phyloP scores from a whole-genome alignment of 2,329 filamentous ascomycete genomes.

The Claviceps spartinae region DNA sequence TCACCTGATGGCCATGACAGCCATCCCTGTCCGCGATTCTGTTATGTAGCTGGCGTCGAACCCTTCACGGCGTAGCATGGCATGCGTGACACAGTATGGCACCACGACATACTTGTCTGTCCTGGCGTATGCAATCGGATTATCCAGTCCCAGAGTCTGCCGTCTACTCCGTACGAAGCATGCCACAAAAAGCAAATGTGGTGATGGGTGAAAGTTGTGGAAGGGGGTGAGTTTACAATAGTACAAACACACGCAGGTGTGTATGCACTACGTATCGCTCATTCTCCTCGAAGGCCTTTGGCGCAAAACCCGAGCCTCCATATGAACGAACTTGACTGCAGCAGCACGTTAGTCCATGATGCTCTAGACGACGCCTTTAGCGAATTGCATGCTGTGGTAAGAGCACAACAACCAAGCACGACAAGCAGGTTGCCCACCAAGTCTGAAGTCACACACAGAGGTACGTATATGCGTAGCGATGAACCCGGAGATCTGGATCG shows the following conservation, averaged over 20 bases:
- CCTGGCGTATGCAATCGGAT: background rate
- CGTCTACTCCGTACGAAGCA: background rate
- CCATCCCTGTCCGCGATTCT: background rate
- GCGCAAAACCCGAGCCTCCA: background rate
- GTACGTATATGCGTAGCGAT: background rate
- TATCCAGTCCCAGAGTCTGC: background rate
- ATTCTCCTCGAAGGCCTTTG: background rate
- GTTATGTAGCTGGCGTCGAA: background rate
- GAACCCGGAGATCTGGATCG: conserved; percentile 6
- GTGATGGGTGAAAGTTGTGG: background rate
- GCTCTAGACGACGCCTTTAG: background rate
- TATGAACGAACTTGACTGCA: background rate
- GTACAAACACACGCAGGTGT: no score
- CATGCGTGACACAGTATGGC: background rate
- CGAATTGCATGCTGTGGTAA: background rate
- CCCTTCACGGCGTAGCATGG: background rate
- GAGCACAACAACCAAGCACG: background rate
- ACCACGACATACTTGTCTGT: background rate
- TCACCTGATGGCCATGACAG: background rate
- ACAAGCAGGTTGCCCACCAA: background rate
- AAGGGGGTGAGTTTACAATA: background rate
- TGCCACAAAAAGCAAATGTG: background rate
- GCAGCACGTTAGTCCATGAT: background rate
- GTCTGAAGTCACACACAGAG: background rate
- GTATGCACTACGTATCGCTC: no score